Evolutionary conservation across 2,329 filamentous ascomycete genomes (phyloP).

Genomic region (Pseudocercospora vitis): DNA sequence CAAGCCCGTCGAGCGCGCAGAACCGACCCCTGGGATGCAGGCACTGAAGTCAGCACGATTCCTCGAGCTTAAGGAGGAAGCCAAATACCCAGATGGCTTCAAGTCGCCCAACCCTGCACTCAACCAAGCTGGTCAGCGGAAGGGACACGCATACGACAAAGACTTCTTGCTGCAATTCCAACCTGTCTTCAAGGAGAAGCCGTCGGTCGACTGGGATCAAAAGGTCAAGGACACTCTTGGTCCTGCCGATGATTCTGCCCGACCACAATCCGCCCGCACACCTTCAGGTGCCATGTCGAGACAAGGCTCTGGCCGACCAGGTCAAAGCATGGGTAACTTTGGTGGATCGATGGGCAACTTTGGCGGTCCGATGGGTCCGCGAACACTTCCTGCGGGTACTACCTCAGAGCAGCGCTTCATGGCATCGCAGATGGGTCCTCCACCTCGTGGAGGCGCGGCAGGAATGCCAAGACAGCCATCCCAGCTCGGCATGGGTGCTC

Average conservation of each 20-base stretch:
- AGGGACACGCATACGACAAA: conserved; percentile 90
- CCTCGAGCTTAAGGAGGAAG: conserved; percentile 69
- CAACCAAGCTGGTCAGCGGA: conserved; percentile 76
- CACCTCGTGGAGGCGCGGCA: conserved; percentile 28
- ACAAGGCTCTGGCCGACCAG: conserved; percentile 43
- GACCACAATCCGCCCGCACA: conserved; percentile 57
- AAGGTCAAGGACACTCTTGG: conserved; percentile 84
- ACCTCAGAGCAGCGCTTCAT: conserved; percentile 73
- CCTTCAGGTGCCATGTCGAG: conserved; percentile 49
- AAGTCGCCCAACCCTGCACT: conserved; percentile 87
- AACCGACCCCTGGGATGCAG: conserved; percentile 91
- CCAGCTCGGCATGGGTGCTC: conserved; percentile 52
- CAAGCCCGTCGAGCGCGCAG: conserved; percentile 83
- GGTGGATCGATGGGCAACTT: conserved; percentile 37
- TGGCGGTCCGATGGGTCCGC: conserved; percentile 38
- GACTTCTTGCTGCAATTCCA: conserved; percentile 96
- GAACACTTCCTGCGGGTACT: conserved; percentile 71
- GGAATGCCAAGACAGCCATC: conserved; percentile 59
- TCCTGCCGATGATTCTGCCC: conserved; percentile 69
- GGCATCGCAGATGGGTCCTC: conserved; percentile 32
- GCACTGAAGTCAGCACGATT: conserved; percentile 89
- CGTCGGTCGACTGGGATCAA: conserved; percentile 86
- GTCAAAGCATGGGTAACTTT: conserved; percentile 68
- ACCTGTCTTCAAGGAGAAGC: conserved; percentile 93
- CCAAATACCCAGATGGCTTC: conserved; percentile 80